Conservation (phyloP, 177 flowering plant genomes). For the Vitis hybrid region DNA sequence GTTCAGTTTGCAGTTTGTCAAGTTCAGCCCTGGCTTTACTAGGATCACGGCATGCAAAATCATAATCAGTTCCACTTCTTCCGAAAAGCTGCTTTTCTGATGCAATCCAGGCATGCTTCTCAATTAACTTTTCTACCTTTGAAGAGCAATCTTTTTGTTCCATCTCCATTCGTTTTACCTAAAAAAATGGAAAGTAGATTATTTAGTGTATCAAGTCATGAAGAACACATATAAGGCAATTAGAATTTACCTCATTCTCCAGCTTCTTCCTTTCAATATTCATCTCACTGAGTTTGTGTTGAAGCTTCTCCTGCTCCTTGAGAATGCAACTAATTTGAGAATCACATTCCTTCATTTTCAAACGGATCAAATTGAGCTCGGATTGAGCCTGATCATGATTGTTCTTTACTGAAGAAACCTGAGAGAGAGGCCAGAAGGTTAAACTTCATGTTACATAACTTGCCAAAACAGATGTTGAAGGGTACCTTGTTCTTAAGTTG, state of each 20-base stretch:
- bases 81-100: constrained; percentile 96
- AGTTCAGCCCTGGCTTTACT: constrained; percentile 67
- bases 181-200: not conserved
- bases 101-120: constrained; percentile 93
- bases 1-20: constrained; percentile 82
- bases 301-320: constrained; percentile 82
- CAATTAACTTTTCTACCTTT: constrained; percentile 81
- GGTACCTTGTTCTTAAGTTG: constrained; percentile 53
- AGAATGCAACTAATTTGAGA: constrained; percentile 64
- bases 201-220: not conserved
- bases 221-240: not conserved
- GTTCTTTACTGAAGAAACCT: constrained; percentile 55
- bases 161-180: constrained; percentile 91
- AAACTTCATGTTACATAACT: not conserved
- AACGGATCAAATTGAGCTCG: constrained; percentile 55
- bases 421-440: constrained; percentile 11
- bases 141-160: constrained; percentile 85
- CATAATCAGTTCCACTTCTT: constrained; percentile 88
- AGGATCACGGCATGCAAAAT: constrained; percentile 83
- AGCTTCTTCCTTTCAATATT: constrained; percentile 80
- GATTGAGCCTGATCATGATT: constrained; percentile 59
- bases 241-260: constrained; percentile 85
- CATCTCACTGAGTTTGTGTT: constrained; percentile 61
- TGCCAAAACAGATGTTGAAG: not conserved
- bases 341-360: constrained; percentile 89